Evolutionary conservation across 495 filamentous ascomycete genomes (phyloP).

Genomic region (Annulohypoxylon nitens): DNA sequence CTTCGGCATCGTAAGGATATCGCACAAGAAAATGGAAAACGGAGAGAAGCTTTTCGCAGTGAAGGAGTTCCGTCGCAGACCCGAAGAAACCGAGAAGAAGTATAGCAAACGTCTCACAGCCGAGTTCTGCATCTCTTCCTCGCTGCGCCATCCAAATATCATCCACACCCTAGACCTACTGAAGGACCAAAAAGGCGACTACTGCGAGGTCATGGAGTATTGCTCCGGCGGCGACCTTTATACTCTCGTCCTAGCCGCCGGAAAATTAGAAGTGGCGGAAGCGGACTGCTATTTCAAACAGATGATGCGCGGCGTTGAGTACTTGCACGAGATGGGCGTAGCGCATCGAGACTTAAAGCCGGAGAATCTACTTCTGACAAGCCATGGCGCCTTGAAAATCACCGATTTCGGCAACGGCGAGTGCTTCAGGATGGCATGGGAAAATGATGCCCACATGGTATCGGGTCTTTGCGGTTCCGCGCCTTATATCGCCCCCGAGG

Average conservation of each 20-base stretch:
- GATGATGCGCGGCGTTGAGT: constrained; percentile 98
- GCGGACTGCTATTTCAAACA: constrained; percentile 99
- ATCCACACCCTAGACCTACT: constrained; percentile 97
- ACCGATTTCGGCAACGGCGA: constrained; percentile 99
- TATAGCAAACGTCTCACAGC: constrained; percentile 99
- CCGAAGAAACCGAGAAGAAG: constrained; percentile 93
- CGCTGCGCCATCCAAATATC: constrained; percentile 95
- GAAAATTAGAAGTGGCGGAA: constrained; percentile 91
- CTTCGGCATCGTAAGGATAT: constrained; percentile 97
- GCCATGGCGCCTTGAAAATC: constrained; percentile 94
- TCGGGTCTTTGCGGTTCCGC: constrained; percentile 95
- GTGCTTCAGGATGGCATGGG: constrained; percentile 99
- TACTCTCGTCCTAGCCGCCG: constrained; percentile 90
- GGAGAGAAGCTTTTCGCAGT: constrained; percentile 96
- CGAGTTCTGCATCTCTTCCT: constrained; percentile 99
- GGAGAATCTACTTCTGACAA: constrained; percentile 95
- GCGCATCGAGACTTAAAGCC: constrained; percentile 98
- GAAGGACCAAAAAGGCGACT: constrained; percentile 96
- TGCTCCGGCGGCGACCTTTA: constrained; percentile 98
- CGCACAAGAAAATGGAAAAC: constrained; percentile 94
- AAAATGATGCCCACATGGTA: constrained; percentile 97
- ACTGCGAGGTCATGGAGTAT: constrained; percentile 99
- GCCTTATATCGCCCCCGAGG: constrained; percentile 97
- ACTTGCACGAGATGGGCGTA: constrained; percentile 99
- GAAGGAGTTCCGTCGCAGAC: constrained; percentile 96